Evolutionary conservation across 2,329 filamentous ascomycete genomes (phyloP), one percentile per base, ranked within the genome.

Genomic region (Pyricularia pennisetigena): DNA sequence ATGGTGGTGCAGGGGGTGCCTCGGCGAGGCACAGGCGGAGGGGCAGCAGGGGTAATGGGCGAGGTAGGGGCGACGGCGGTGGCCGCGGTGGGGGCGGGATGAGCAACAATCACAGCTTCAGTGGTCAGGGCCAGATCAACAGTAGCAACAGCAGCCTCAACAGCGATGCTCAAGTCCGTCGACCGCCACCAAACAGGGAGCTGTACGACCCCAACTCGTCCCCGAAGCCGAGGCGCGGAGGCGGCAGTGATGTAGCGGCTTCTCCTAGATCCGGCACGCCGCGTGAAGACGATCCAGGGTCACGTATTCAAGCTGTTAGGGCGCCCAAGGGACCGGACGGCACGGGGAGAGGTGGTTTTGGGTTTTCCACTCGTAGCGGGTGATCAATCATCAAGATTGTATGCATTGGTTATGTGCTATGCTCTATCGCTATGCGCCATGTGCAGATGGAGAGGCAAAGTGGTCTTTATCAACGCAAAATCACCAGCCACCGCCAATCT

Each of bases 401-500:
- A 41, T 26, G 29, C 30, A 9, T 26, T 41, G 16, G 20, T 26
- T 23, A 65, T 49, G 7, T 35, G 64, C n/a, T 65, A 23, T 26
- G 68, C 68, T 71, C 72, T 73, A 71, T 77, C 72, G 74, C 70
- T 72, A 72, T 71, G 75, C 24, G 41, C 12, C 26, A 29, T 67
- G n/a, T 67, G 32, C 30, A 67, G 59, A 67, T 67, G 76, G 75
- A 73, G 32, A 67, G 68, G 70, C 73, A 71, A 69, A 69, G 68
- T 70, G 23, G 29, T 9, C 28, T 30, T 26, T 8, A 35, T 10
- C 30, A 41, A 24, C 30, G 30, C 64, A 28, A 16, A 8, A 32
- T 77, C 84, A 98, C 95, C 95, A 99, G 28, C 95, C 95, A 67
- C 95, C 95, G 67, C 94, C 95, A 73, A 94, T 91, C 78, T 93